phyloP scores from a whole-genome alignment of 2,329 filamentous ascomycete species.

The Endoconidiophora polonica region DNA sequence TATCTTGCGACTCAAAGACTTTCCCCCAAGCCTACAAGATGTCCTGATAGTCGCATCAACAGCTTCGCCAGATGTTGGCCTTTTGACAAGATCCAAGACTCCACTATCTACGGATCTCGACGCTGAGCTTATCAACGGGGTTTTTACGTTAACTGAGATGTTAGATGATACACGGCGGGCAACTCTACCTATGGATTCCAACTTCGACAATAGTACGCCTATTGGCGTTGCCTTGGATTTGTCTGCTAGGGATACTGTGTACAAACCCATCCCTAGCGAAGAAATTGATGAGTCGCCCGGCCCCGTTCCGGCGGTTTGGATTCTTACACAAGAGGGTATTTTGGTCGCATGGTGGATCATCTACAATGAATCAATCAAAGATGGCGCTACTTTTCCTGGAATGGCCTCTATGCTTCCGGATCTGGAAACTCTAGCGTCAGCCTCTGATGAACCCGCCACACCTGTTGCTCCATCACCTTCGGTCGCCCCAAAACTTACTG shows the following conservation, averaged over 20 bases:
- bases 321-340: conserved; percentile 77
- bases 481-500: conserved; percentile 16
- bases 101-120: conserved; percentile 45
- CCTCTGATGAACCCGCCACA: conserved; percentile 18
- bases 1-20: conserved; percentile 60
- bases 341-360: conserved; percentile 82
- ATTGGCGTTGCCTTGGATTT: conserved; percentile 72
- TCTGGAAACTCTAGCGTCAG: conserved; percentile 13
- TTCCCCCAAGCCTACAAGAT: conserved; percentile 65
- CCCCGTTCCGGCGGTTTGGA: conserved; percentile 68
- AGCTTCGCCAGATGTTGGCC: conserved; percentile 58
- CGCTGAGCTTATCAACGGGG: conserved; percentile 41
- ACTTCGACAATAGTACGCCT: conserved; percentile 53
- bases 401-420: conserved; percentile 34
- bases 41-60: conserved; percentile 70
- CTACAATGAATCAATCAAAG: conserved; percentile 69
- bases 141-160: conserved; percentile 59
- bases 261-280: conserved; percentile 55
- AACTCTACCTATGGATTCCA: conserved; percentile 49
- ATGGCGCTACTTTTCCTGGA: conserved; percentile 56
- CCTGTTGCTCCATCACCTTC: not conserved
- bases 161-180: conserved; percentile 60
- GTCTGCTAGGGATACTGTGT: conserved; percentile 64
- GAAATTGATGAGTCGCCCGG: conserved; percentile 64
- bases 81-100: conserved; percentile 57